Evolutionary conservation across 1,284 basidiomycete genomes (phyloP).

Genomic region (Calocybe gambosa): DNA sequence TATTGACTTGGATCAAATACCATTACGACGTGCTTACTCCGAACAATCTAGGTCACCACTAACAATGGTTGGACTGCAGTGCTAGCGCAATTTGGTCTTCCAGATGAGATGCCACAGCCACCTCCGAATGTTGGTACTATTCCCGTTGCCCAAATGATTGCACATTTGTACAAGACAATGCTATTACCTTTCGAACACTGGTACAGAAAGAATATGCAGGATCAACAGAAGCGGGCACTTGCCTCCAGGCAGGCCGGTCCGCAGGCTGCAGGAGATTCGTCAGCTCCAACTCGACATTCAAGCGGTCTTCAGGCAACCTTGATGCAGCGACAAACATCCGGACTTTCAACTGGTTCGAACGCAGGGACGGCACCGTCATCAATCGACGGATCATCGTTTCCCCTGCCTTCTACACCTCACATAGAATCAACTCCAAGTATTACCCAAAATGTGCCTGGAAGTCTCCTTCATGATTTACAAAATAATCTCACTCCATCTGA

Average conservation of each 20-base stretch:
- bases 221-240: conserved; percentile 50
- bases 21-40: not conserved
- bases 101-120: conserved; percentile 46
- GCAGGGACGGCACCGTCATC: conserved; percentile 15
- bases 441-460: conserved; percentile 13
- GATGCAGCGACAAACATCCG: conserved; percentile 20
- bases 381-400: conserved; percentile 25
- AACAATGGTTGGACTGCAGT: conserved; percentile 43
- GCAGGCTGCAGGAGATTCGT: conserved; percentile 13
- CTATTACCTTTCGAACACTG: conserved; percentile 64
- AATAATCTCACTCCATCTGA: conserved; percentile 22
- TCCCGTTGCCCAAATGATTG: conserved; percentile 44
- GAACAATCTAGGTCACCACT: conserved; percentile 25
- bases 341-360: conserved; percentile 10
- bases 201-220: conserved; percentile 54
- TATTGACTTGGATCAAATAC: conserved; percentile 2
- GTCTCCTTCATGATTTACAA: conserved; percentile 13
- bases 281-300: conserved; percentile 15
- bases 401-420: conserved; percentile 31
- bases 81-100: conserved; percentile 54
- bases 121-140: conserved; percentile 38
- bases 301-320: conserved; percentile 21
- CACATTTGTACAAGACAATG: conserved; percentile 53
- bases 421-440: conserved; percentile 20
- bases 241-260: conserved; percentile 21